phyloP scores from a whole-genome alignment of 306 rosid genomes.

The Pyrus pyrifolia region DNA sequence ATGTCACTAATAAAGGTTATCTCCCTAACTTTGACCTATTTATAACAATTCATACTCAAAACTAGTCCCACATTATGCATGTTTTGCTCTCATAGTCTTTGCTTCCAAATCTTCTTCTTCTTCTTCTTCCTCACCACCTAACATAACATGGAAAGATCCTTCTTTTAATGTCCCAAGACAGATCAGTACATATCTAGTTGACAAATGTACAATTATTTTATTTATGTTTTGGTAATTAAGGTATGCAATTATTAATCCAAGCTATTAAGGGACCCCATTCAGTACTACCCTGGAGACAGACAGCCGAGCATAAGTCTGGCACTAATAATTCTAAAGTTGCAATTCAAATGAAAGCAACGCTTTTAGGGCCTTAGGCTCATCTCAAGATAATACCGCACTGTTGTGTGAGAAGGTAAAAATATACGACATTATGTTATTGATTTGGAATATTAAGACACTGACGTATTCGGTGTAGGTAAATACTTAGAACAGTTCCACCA shows the following conservation, averaged over 20 bases:
- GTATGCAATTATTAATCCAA: background rate
- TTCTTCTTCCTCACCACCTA: background rate
- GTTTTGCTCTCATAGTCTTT: background rate
- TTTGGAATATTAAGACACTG: too few relatives aligned
- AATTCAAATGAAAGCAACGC: background rate
- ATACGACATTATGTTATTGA: too few relatives aligned
- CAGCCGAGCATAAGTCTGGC: slow-evolving; percentile 20
- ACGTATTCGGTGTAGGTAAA: too few relatives aligned
- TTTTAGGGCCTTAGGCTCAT: background rate
- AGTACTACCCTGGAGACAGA: background rate
- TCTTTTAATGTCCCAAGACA: background rate
- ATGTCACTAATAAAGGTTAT: too few relatives aligned
- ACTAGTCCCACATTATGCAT: background rate
- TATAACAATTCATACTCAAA: background rate
- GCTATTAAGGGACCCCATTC: background rate
- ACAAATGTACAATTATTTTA: background rate
- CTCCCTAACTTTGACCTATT: too few relatives aligned
- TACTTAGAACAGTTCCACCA: too few relatives aligned
- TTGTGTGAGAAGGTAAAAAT: background rate
- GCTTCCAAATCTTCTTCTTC: background rate
- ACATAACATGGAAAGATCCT: background rate
- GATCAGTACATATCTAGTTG: background rate
- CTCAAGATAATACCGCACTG: background rate
- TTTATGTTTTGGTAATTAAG: background rate
- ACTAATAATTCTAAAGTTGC: background rate